Evolutionary conservation across 495 filamentous ascomycete species (phyloP), one percentile per base, ranked within the genome.

Genomic region (Parathielavia hyrcaniae): DNA sequence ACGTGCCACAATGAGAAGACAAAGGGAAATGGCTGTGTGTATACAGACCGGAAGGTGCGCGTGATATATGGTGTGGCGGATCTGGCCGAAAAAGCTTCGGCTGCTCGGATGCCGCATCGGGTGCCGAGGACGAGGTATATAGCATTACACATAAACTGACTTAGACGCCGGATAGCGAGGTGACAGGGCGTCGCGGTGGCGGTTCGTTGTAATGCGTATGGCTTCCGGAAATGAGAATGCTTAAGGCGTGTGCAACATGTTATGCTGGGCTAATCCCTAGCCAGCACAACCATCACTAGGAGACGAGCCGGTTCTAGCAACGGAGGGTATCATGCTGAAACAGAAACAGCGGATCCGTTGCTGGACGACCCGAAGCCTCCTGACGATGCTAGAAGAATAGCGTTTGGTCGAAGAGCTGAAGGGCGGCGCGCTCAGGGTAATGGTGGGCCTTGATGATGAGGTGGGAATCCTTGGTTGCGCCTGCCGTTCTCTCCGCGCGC

Each of bases 401-500:
- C 44, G 34, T 2, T 19, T 39, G 43, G 8, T 12, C 6, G 16
- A 9, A 19, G 16, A 39, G n/a, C 5, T 26, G 17, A 20, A 2
- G 23, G 16, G 26, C 47, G 9, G 47, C 20, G 19, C 3, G 51
- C 41, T 67, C 48, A 67, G 20, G 64, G 61, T 50, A 65, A 69
- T 11, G 64, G 67, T 14, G 67, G 65, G 0, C 63, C 60, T 19
- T 64, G 71, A 58, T 67, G 69, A 20, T 73, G 69, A 22, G 73
- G 71, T 41, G 64, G 73, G 53, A 61, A 69, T 20, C 66, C 67
- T 53, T 69, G 75, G 51, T 75, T 67, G 1, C 70, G 66, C 43
- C 63, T 70, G 14, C 77, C 81, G 60, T 73, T 73, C 64, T 85
- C 79, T 55, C 81, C 81, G 61, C 83, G 74, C 14, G 79, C 76